Base-by-base conservation (phyloP, 1,139 yeast species). In the Yamadazyma jaroonii region DNA sequence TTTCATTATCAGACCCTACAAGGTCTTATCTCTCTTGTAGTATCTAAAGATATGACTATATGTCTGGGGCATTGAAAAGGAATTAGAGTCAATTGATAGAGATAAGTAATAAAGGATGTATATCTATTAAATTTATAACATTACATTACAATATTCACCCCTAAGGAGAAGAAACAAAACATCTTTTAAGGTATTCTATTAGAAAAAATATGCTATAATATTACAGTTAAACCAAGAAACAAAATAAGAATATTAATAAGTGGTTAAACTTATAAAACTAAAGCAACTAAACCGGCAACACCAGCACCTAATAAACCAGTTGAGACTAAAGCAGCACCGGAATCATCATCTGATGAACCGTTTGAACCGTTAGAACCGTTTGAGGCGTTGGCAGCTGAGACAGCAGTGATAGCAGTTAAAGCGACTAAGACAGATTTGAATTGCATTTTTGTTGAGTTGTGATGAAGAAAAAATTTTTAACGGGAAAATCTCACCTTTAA, bases 251-350 rank as follows among this genome's bases (percentile, higher is more conserved):
- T 13, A n/a, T 11, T 11, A 25, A 11, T 13, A 25, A 25, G 14
- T 20, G 32, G 25, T 13, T 34, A 27, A 28, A 29, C 59, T 61
- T 61, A 62, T 50, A 62, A 60, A 49, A 62, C 60, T 51, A 62
- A 60, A 58, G 68, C 67, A 49, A 62, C 66, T 59, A 67, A 67
- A 45, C 67, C 68, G 41, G 68, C 68, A 34, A 67, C 67, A 42
- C 64, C 53, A 45, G 53, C 53, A 44, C 53, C 53, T 37, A 49
- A 35, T 31, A 41, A 34, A 39, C 45, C 59, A 32, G 60, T 66
- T 48, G 64, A 64, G 42, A 56, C 62, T 37, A 52, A 50, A 46
- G 49, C 40, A 39, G 44, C 42, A 39, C 45, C 45, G 4, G 41
- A 39, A 37, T 53, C 53, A 45, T 51, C 46, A 29, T 38, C 41